A percentile compares a stretch with the other conserved stretches of the same genome.
These are phyloP conservation scores for Alternaria viburni DNA, from an alignment of 2,329 filamentous ascomycete species.

Conservation along the genomic window DNA sequence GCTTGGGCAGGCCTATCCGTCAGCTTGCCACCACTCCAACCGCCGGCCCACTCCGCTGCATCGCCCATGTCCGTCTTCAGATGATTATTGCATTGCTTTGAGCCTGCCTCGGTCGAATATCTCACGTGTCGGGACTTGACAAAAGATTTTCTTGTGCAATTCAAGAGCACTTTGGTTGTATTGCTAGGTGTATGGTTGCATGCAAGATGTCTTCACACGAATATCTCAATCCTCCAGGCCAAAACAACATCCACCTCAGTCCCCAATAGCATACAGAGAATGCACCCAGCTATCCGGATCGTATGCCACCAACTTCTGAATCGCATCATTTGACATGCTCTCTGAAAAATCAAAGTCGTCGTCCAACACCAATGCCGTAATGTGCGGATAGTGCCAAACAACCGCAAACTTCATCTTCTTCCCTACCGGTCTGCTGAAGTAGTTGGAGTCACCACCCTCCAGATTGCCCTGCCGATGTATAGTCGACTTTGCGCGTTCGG, in stretches of 20 bases:
- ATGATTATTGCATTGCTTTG: background rate
- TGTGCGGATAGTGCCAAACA: conserved; percentile 40
- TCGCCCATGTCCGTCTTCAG: background rate
- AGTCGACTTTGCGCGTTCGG: conserved; percentile 71
- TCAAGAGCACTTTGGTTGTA: background rate
- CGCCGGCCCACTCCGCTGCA: background rate
- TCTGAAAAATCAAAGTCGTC: conserved; percentile 47
- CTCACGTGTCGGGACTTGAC: too few relatives aligned
- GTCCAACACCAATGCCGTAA: conserved; percentile 46
- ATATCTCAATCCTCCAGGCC: background rate
- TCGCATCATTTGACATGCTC: conserved; percentile 40
- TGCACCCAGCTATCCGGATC: conserved; percentile 44
- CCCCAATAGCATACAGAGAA: conserved; percentile 49
- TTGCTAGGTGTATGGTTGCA: background rate
- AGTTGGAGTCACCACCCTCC: conserved; percentile 72
- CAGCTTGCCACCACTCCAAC: conserved; percentile 2
- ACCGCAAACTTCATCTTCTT: conserved; percentile 67
- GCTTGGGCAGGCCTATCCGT: conserved; percentile 31
- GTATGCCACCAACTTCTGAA: conserved; percentile 46
- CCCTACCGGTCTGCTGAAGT: conserved; percentile 69
- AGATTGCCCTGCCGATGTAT: conserved; percentile 65
- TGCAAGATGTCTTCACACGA: background rate
- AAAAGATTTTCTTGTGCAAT: background rate
- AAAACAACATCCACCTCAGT: too few relatives aligned
- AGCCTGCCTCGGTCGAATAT: background rate